A percentile compares a stretch with the other conserved stretches of the same genome.
Conservation (phyloP, 805 yeast species). For the Candida yuanshanica region DNA sequence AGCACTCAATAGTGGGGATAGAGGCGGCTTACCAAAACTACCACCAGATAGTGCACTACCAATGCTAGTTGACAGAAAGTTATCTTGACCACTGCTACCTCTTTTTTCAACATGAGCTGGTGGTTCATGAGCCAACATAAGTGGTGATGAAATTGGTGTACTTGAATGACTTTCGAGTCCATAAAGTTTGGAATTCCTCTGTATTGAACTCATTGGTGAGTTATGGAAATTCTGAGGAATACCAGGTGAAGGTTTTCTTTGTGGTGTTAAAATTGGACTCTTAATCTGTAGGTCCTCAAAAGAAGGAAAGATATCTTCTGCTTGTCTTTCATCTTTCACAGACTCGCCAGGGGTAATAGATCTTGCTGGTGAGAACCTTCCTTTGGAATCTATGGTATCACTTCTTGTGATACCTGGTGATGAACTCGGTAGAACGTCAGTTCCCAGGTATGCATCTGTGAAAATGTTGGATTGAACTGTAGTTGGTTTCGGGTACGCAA, state of each 20-base stretch:
- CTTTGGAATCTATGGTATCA: conserved; percentile 9
- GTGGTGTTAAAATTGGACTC: conserved; percentile 27
- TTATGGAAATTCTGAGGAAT: conserved; percentile 20
- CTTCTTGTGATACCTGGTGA: conserved; percentile 6
- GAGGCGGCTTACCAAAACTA: conserved; percentile 48
- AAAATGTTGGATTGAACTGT: conserved; percentile 26
- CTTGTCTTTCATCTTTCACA: conserved; percentile 7
- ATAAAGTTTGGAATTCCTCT: conserved; percentile 36
- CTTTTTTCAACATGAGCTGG: conserved; percentile 24
- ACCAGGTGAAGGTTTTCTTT: conserved; percentile 23
- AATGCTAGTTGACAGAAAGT: conserved; percentile 19
- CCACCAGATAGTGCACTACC: conserved; percentile 4
- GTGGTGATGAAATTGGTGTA: conserved; percentile 56
- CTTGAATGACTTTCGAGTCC: conserved; percentile 18
- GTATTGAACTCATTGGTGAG: conserved; percentile 58
- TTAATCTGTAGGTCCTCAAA: conserved; percentile 25
- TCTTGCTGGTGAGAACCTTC: conserved; percentile 24
- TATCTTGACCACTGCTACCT: conserved; percentile 15
- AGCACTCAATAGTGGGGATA: conserved; percentile 75
- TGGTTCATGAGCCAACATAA: conserved; percentile 42
- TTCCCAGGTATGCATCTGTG: conserved; percentile 34
- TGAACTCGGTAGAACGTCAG: conserved; percentile 36
- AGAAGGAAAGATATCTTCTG: conserved; percentile 9
- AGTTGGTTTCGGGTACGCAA: conserved; percentile 22
- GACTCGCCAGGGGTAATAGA: conserved; percentile 44